Base-by-base conservation (phyloP, 2,329 filamentous ascomycete species). In the Phoma sp. region DNA sequence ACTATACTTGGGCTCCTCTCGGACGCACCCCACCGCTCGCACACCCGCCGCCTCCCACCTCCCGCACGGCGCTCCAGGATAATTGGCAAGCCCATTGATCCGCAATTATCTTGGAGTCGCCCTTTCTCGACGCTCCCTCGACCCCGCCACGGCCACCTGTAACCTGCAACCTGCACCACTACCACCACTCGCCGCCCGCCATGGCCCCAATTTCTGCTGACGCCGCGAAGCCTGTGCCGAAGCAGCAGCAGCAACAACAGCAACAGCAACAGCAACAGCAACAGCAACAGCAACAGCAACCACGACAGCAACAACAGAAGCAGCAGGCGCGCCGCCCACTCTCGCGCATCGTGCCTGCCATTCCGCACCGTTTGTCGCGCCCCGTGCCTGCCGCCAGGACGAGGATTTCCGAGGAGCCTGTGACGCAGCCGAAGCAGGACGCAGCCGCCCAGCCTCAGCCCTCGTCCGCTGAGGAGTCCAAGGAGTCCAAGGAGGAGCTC, bases 21-120 rank as follows among this genome's bases (percentile, higher is more conserved):
- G 36, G 46, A 48, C 54, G 49, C 61, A 55, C 56, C 57, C 55
- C 61, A 55, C 51, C 41, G 45, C 56, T 61, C 48, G 40, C 33
- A 37, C 49, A 22, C 45, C 38, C 45, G 51, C 52, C 58, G 43
- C 57, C 57, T 56, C 52, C 52, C 43, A 47, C 49, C 36, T 38
- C 25, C 47, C 44, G 46, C 55, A 61, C 52, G 63, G 74, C 74
- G 72, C 74, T 77, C 74, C 74, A 76, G 72, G 74, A 72, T 75
- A 76, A 76, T 76, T 75, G 74, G 64, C 69, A 67, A 62, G 37
- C 55, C 47, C 43, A 37, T 48, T 53, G 55, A 48, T 56, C 58
- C 67, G 64, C 72, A 74, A 73, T 75, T 77, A 74, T 73, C 73
- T 73, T 77, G 74, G 74, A 77, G 74, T 70, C 71, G 73, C 74